Percentiles rank a stretch among this genome's conserved stretches.
These are phyloP conservation scores for Lodderomyces margitis DNA, from an alignment of 1,139 yeast genomes.

Conservation along the genomic window DNA sequence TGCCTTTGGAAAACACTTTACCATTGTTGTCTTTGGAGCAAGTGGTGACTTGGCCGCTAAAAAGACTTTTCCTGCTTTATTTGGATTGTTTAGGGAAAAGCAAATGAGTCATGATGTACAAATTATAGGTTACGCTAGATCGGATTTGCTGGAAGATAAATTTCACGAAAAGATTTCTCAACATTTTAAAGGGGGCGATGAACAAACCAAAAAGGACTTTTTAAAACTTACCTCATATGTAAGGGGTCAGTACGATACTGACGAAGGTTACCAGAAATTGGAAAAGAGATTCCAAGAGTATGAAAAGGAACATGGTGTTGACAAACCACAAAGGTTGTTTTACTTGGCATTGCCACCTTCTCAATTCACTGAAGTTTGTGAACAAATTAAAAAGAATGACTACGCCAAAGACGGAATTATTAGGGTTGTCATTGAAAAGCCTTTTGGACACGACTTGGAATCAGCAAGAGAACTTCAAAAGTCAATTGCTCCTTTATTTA, in stretches of 20 bases:
- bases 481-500: slow-evolving; percentile 78
- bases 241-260: slow-evolving; percentile 75
- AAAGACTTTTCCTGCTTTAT: slow-evolving; percentile 85
- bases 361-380: slow-evolving; percentile 78
- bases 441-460: slow-evolving; percentile 90
- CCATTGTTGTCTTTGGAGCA: slow-evolving; percentile 90
- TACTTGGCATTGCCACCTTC: slow-evolving; percentile 96
- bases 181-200: slow-evolving; percentile 56
- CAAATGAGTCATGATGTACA: slow-evolving; percentile 66
- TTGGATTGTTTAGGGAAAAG: slow-evolving; percentile 75
- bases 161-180: slow-evolving; percentile 65
- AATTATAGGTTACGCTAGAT: slow-evolving; percentile 91
- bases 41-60: slow-evolving; percentile 96
- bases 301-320: slow-evolving; percentile 48
- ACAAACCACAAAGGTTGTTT: slow-evolving; percentile 66
- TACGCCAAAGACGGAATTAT: slow-evolving; percentile 70
- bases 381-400: slow-evolving; percentile 63
- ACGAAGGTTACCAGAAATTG: slow-evolving; percentile 66
- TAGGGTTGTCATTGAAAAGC: slow-evolving; percentile 91
- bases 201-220: slow-evolving; percentile 59
- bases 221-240: slow-evolving; percentile 64
- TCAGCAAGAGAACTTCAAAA: slow-evolving; percentile 75
- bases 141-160: slow-evolving; percentile 56
- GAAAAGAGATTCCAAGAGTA: slow-evolving; percentile 54
- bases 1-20: slow-evolving; percentile 59